These are phyloP conservation scores for Gamsiella multidivaricata DNA, from an alignment of 192 early-diverging fungal genomes.

Conservation along the genomic window DNA sequence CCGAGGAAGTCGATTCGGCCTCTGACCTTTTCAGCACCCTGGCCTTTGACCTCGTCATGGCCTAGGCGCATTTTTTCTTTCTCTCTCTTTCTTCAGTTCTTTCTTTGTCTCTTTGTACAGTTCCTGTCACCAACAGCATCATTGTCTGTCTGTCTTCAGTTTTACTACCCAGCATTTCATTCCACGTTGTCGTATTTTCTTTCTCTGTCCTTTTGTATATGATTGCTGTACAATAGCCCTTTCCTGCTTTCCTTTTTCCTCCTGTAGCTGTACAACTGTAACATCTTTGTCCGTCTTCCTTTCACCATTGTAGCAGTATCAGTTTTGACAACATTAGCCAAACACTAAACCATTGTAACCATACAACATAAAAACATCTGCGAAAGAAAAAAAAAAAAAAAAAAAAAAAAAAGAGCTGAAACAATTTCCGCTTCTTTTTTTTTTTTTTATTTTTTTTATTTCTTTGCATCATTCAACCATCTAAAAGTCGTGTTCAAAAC, in stretches of 20 bases:
- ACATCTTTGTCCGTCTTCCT: conserved; percentile 4
- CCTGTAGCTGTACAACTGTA: conserved; percentile 21
- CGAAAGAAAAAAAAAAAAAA: no score
- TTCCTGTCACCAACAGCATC: conserved; percentile 2
- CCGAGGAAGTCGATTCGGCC: conserved; percentile 16
- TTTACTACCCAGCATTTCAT: conserved; percentile 1
- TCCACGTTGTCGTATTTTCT: not conserved
- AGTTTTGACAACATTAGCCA: not conserved
- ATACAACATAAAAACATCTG: conserved; percentile 21
- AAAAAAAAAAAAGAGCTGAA: not conserved
- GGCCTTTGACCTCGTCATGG: conserved; percentile 44
- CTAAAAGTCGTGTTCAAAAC: no score
- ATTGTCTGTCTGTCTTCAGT: no score
- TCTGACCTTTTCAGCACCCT: conserved; percentile 28
- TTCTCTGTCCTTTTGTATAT: conserved; percentile 8
- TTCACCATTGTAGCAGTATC: conserved; percentile 13
- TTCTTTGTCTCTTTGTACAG: not conserved
- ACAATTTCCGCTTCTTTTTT: not conserved
- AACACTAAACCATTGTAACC: conserved; percentile 25
- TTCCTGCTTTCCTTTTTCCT: conserved; percentile 4
- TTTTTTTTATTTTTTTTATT: conserved; percentile 5
- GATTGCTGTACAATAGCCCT: conserved; percentile 18
- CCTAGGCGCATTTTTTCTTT: conserved; percentile 3
- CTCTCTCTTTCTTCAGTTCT: not conserved
- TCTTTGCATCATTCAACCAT: no score